These are phyloP conservation scores for Eimeria tenella DNA, from an alignment of 169 alveolate genomes.

Conservation along the genomic window DNA sequence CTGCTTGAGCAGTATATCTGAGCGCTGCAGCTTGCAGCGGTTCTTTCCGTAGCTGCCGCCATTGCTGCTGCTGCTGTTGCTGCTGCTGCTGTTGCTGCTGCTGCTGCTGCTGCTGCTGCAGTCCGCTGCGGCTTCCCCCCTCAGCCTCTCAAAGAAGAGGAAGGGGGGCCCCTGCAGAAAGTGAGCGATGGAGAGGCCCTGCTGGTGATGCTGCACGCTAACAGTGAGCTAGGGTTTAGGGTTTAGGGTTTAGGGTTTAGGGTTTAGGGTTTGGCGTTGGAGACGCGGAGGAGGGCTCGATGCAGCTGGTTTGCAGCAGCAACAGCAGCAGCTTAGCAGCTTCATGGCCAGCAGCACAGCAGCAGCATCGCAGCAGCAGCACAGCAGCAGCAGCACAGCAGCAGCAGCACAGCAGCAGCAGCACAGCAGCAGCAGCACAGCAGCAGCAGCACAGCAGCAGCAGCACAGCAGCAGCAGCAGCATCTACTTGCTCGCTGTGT, in stretches of 20 bases:
- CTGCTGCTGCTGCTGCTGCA: background rate
- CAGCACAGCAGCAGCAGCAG: background rate
- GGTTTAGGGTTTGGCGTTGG: background rate
- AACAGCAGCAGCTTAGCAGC: too few relatives aligned
- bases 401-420: background rate
- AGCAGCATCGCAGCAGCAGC: too few relatives aligned
- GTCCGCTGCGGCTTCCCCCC: constrained; percentile 14
- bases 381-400: background rate
- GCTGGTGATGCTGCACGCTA: constrained; percentile 10
- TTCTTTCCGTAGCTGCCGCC: background rate
- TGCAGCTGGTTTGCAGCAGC: too few relatives aligned
- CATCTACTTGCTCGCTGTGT: background rate
- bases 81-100: constrained; percentile 19
- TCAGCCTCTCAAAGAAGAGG: background rate
- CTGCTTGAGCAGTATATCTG: background rate
- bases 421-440: constrained; percentile 16
- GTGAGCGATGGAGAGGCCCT: constrained; percentile 1
- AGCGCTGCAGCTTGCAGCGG: background rate
- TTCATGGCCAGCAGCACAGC: background rate
- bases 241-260: background rate
- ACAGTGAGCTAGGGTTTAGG: constrained; percentile 8
- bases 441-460: constrained; percentile 4
- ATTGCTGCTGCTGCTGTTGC: constrained; percentile 32
- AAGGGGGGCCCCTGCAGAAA: background rate
- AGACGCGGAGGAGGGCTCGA: too few relatives aligned